Percentiles rank a stretch among this genome's conserved stretches.
These are phyloP conservation scores for Penicilliopsis zonata DNA, from an alignment of 495 filamentous ascomycete genomes.

Conservation along the genomic window DNA sequence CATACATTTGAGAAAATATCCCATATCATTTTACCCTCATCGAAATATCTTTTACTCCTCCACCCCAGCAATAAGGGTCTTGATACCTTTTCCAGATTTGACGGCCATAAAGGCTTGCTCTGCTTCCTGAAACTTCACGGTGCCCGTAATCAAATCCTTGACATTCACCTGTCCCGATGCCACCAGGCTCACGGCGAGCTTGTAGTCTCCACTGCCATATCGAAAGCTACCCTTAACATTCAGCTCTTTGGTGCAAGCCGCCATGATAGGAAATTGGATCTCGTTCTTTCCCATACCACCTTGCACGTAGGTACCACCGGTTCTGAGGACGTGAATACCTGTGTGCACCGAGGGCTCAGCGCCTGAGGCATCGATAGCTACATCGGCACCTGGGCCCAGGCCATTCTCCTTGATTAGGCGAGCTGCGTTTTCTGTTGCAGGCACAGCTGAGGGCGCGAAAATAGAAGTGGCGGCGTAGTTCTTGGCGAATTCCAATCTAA, in stretches of 20 bases:
- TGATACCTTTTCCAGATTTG: constrained; percentile 36
- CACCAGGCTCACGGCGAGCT: constrained; percentile 38
- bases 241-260: constrained; percentile 40
- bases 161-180: constrained; percentile 39
- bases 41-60: too few relatives aligned
- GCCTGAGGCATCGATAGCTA: constrained; percentile 45
- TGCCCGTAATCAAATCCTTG: constrained; percentile 37
- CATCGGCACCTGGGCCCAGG: constrained; percentile 38
- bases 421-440: constrained; percentile 26
- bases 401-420: constrained; percentile 30
- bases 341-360: constrained; percentile 41
- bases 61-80: constrained; percentile 32
- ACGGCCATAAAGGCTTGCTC: constrained; percentile 38
- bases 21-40: too few relatives aligned
- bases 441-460: constrained; percentile 25
- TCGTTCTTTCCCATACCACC: constrained; percentile 47
- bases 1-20: too few relatives aligned
- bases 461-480: constrained; percentile 30
- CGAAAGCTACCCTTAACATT: constrained; percentile 41
- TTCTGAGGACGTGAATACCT: constrained; percentile 37
- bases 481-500: constrained; percentile 41
- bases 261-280: constrained; percentile 44
- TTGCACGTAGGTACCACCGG: constrained; percentile 48
- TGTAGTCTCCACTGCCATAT: constrained; percentile 44
- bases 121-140: constrained; percentile 40